Evolutionary conservation across 768 basidiomycete species (phyloP).

Genomic region (Leucocoprinus leucothites): DNA sequence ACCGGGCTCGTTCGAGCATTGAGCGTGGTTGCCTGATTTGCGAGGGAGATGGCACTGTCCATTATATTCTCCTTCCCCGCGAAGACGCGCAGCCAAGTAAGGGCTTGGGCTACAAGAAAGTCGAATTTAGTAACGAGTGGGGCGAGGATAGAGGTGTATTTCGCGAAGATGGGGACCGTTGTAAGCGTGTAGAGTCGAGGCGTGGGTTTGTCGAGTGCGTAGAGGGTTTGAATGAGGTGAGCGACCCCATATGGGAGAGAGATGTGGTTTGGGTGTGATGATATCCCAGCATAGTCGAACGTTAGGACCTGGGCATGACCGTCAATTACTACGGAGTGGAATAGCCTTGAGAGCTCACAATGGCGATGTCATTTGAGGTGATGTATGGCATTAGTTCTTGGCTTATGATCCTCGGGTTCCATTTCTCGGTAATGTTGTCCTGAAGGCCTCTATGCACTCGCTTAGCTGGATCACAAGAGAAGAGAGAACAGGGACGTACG

Average conservation of each 20-base stretch:
- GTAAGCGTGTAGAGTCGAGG: conserved; percentile 56
- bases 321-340: background rate
- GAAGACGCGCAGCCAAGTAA: background rate
- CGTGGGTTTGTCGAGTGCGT: conserved; percentile 18
- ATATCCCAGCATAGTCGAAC: conserved; percentile 75
- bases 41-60: background rate
- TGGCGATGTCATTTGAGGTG: conserved; percentile 53
- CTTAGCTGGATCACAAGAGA: conserved; percentile 6
- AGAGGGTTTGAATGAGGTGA: conserved; percentile 33
- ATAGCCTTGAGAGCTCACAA: conserved; percentile 39
- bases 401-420: conserved; percentile 63
- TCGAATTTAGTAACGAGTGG: conserved; percentile 48
- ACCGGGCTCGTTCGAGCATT: conserved; percentile 26
- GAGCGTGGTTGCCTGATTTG: background rate
- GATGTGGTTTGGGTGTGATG: conserved; percentile 82
- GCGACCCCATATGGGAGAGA: conserved; percentile 60
- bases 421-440: conserved; percentile 67
- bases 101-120: conserved; percentile 19
- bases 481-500: conserved; percentile 43
- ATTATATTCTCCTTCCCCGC: conserved; percentile 16
- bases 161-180: conserved; percentile 51
- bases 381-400: conserved; percentile 58
- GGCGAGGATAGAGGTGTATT: conserved; percentile 59
- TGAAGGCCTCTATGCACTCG: conserved; percentile 47
- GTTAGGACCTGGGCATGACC: conserved; percentile 66